Percentiles rank a stretch among this genome's conserved stretches.
phyloP scores from a whole-genome alignment of 306 rosid genomes.

The Ormosia emarginata region DNA sequence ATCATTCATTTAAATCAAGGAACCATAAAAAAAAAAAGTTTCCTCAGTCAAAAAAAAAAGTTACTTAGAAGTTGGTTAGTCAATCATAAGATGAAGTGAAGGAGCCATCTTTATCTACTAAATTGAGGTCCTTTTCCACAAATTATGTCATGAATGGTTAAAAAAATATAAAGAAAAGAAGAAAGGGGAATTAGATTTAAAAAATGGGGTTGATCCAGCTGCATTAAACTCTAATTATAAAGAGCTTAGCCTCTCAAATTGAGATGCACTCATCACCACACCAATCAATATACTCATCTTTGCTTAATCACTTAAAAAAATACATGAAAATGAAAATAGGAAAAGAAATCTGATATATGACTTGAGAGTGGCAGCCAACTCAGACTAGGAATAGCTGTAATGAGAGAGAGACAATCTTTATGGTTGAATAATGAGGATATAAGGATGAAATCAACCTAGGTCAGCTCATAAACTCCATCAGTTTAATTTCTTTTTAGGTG shows the following conservation, averaged over 20 bases:
- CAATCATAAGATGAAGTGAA: not conserved
- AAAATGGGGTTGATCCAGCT: not conserved
- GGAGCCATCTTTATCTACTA: not conserved
- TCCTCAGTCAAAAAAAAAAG: not conserved
- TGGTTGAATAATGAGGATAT: slow-evolving; percentile 35
- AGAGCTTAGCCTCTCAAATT: not conserved
- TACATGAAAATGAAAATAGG: not conserved
- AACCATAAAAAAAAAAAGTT: not conserved
- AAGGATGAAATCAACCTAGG: slow-evolving; percentile 39
- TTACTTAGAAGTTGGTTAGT: not conserved
- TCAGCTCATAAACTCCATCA: slow-evolving; percentile 38
- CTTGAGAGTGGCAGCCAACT: slow-evolving; percentile 29
- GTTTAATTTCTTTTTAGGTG: slow-evolving; percentile 46
- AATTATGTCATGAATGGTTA: not conserved
- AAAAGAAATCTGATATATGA: not conserved
- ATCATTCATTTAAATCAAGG: slow-evolving; percentile 27
- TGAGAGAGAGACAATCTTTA: slow-evolving; percentile 21
- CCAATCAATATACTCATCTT: not conserved
- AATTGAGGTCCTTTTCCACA: slow-evolving; percentile 8
- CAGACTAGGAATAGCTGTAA: not conserved
- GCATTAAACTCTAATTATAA: not conserved
- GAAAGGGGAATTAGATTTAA: not conserved
- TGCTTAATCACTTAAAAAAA: not conserved
- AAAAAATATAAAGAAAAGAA: not conserved
- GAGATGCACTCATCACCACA: not conserved